A percentile compares a stretch with the other conserved stretches of the same genome.
Evolutionary conservation across 768 basidiomycete species (phyloP).

Genomic region (Russula earlei): DNA sequence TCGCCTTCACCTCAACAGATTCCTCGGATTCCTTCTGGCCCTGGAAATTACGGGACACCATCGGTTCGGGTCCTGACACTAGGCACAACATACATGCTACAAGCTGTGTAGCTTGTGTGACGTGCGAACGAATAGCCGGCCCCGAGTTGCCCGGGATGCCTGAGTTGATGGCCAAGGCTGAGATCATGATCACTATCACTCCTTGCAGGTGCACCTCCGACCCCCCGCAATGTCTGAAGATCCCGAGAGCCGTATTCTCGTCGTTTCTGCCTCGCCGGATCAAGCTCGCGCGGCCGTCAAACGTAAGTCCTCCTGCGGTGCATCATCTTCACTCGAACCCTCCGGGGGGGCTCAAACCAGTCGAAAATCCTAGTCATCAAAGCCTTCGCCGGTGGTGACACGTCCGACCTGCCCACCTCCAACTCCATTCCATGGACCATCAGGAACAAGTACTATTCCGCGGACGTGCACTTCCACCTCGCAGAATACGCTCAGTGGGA

Average conservation of each 20-base stretch:
- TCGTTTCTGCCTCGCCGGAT: conserved; percentile 23
- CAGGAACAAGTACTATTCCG: conserved; percentile 73
- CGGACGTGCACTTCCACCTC: conserved; percentile 58
- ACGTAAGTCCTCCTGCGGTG: conserved; percentile 21
- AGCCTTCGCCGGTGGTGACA: conserved; percentile 16
- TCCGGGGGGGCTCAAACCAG: conserved; percentile 2
- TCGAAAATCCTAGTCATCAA: conserved; percentile 22
- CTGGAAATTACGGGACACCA: not conserved
- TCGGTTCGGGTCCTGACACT: not conserved
- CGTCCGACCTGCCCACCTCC: conserved; percentile 1
- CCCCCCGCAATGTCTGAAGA: conserved; percentile 1
- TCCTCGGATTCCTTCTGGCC: not conserved
- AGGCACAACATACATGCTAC: too few relatives aligned
- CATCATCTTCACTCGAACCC: not conserved
- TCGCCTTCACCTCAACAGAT: not conserved
- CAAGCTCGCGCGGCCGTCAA: conserved; percentile 22
- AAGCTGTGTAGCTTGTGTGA: too few relatives aligned
- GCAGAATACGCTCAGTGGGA: conserved; percentile 38
- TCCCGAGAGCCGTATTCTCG: conserved; percentile 19
- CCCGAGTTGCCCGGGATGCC: too few relatives aligned
- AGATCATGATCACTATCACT: too few relatives aligned
- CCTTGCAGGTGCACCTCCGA: not conserved
- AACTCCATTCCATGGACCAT: conserved; percentile 61
- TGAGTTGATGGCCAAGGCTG: too few relatives aligned
- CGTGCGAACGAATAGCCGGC: not conserved